Percentiles rank a stretch among this genome's conserved stretches.
These are phyloP conservation scores for Nadsonia commutata DNA, from an alignment of 1,139 yeast species.

Conservation along the genomic window DNA sequence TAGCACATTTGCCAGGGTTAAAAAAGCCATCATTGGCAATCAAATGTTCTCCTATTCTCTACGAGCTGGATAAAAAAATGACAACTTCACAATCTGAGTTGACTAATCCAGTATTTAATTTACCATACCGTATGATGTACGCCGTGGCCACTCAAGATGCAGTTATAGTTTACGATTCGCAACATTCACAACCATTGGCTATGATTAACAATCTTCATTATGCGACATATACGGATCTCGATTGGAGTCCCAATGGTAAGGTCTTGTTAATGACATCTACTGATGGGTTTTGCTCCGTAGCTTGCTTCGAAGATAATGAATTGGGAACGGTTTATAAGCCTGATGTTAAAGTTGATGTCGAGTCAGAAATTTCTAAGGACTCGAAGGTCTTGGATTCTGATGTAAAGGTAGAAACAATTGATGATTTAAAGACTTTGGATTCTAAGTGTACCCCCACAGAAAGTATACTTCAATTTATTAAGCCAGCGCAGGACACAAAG, in stretches of 20 bases:
- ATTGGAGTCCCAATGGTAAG: conserved; percentile 75
- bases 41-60: conserved; percentile 56
- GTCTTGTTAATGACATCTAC: conserved; percentile 67
- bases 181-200: conserved; percentile 51
- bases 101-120: conserved; percentile 29
- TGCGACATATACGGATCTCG: conserved; percentile 71
- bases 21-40: conserved; percentile 75
- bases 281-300: conserved; percentile 80
- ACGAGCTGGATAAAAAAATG: conserved; percentile 28
- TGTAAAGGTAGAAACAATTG: too few species aligned
- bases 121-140: conserved; percentile 69
- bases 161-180: conserved; percentile 73
- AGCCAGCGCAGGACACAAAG: conserved; percentile 2
- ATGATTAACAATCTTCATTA: conserved; percentile 70
- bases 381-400: too few species aligned
- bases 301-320: conserved; percentile 35
- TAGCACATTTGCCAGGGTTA: conserved; percentile 65
- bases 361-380: too few species aligned
- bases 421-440: too few species aligned
- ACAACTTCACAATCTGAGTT: conserved; percentile 6
- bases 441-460: background rate
- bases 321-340: conserved; percentile 32
- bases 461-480: background rate
- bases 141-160: conserved; percentile 91
- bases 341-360: too few species aligned